Evolutionary conservation across 768 basidiomycete species (phyloP), one percentile per base, ranked within the genome.

Genomic region (Tylopilus felleus): DNA sequence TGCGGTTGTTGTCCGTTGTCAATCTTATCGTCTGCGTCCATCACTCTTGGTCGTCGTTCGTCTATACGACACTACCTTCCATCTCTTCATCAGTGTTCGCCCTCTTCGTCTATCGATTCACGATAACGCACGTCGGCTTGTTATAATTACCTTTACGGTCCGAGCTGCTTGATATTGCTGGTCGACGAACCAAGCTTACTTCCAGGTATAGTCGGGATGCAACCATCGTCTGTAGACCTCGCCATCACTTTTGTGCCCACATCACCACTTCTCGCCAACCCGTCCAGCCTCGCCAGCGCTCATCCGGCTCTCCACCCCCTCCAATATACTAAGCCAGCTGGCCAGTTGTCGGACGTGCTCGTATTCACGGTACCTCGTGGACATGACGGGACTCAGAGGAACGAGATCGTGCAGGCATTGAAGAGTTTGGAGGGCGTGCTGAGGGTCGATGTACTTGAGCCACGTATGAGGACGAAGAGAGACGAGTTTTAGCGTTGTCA

Each of bases 231-330:
- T 33, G 17, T 60, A 10, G 53, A 56, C 44, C 69, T 76, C 43
- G 63, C 60, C 14, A 55, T 73, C 57, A 71, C 75, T 21, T 65
- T 70, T 51, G 53, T 59, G 28, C 33, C 48, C 17, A 53, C 56
- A 13, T 72, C 60, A 1, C 60, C 62, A 4, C 66, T 67, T 46
- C 57, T 66, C 3, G 48, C 59, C 40, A 46, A 61, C 44, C 66
- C 66, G 14, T 45, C 65, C 22, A 59, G 53, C 45, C 53, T 68
- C 38, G 44, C 60, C 21, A 35, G n/a, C 25, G 41, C 59, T n/a
- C 57, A 67, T 48, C 65, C 60, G 13, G 53, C 55, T 23, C 63
- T 68, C 4, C 49, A 62, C 42, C 38, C 54, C 17, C 33, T 33
- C n/a, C 62, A 63, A 41, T 33, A 16, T 25, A 22, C 47, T 21